Evolutionary conservation across 2,329 filamentous ascomycete genomes (phyloP).

Genomic region (Fusarium sp.): DNA sequence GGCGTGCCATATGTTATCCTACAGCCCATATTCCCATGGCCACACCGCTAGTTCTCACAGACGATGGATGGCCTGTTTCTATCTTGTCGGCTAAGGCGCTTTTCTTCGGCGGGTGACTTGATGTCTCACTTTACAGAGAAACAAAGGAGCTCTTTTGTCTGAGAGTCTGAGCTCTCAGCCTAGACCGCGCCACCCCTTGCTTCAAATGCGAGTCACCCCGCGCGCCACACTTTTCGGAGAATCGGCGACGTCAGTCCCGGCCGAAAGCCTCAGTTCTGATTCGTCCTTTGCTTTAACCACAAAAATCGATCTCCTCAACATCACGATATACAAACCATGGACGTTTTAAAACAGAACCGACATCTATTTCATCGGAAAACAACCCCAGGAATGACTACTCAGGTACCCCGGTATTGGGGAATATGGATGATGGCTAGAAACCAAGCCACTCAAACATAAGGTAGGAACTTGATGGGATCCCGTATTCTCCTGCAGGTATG

Average conservation of each 20-base stretch:
- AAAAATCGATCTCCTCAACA: not conserved
- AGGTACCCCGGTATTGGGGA: not conserved
- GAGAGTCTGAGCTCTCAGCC: conserved; percentile 23
- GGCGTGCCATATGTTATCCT: conserved; percentile 18
- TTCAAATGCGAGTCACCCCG: conserved; percentile 21
- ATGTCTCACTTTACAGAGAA: conserved; percentile 41
- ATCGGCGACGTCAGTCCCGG: conserved; percentile 1
- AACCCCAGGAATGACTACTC: not conserved
- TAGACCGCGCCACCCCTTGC: conserved; percentile 22
- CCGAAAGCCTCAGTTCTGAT: not conserved
- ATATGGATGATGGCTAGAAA: not conserved
- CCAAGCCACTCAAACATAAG: not conserved
- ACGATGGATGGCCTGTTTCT: conserved; percentile 18
- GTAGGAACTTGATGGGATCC: not conserved
- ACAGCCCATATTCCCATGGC: conserved; percentile 7
- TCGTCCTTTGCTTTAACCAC: not conserved
- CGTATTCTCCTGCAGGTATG: not conserved
- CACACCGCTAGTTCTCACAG: conserved; percentile 39
- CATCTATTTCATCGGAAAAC: not conserved
- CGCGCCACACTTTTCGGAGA: conserved; percentile 28
- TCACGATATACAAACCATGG: not conserved
- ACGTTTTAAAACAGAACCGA: not conserved
- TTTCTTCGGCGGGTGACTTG: not conserved
- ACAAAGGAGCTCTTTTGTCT: not conserved
- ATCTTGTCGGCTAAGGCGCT: conserved; percentile 35